phyloP scores from a whole-genome alignment of 192 early-diverging fungal genomes.

The Coemansia sp. region DNA sequence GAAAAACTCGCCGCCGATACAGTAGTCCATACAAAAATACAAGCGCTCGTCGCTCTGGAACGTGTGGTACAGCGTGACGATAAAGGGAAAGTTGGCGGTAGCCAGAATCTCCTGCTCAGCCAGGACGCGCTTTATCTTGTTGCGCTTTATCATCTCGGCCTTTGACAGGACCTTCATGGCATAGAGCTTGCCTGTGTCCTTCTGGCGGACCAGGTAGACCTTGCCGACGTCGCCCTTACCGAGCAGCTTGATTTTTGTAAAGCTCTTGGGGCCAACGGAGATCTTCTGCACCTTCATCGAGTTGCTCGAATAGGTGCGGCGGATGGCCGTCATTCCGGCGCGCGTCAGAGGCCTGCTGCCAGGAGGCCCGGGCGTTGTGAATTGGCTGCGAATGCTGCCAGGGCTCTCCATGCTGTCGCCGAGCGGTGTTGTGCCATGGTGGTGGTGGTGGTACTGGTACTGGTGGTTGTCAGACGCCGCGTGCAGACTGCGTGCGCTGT shows the following conservation, averaged over 20 bases:
- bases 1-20: constrained; percentile 88
- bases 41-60: constrained; percentile 85
- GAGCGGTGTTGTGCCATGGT: constrained; percentile 10
- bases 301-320: constrained; percentile 76
- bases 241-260: constrained; percentile 83
- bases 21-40: constrained; percentile 90
- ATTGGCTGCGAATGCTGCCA: constrained; percentile 42
- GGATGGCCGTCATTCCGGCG: constrained; percentile 55
- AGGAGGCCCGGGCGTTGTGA: constrained; percentile 11
- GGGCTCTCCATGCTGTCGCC: constrained; percentile 48
- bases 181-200: constrained; percentile 75
- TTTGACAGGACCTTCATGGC: constrained; percentile 98
- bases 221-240: constrained; percentile 98
- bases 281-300: constrained; percentile 77
- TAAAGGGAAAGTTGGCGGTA: constrained; percentile 84
- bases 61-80: constrained; percentile 85
- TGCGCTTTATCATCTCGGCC: constrained; percentile 95
- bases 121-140: constrained; percentile 96
- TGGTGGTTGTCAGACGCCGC: constrained; percentile 1
- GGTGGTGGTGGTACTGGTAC: background rate
- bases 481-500: constrained; percentile 41
- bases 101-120: constrained; percentile 95
- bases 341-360: constrained; percentile 47
- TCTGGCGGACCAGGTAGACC: constrained; percentile 90
- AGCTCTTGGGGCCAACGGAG: constrained; percentile 83